Base-by-base conservation (phyloP, 2,329 filamentous ascomycete genomes). In the Colletotrichum euphorbiae region DNA sequence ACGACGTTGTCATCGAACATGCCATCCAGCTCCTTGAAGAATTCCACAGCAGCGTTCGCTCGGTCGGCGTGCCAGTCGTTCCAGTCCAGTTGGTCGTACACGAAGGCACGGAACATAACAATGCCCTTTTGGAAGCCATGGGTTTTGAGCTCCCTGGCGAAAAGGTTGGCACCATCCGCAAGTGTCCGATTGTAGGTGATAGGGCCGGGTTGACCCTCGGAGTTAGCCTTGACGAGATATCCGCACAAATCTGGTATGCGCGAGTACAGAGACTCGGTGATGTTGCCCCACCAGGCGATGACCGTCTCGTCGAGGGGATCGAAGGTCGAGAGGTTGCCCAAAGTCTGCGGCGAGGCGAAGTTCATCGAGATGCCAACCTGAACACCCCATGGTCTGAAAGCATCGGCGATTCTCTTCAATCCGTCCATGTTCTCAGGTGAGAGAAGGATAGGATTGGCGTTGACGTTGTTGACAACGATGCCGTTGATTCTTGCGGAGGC, bases 51-150 rank as follows among this genome's bases (percentile, higher is more conserved):
- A 0, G 89, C 90, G 62, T 91, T 92, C 1, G 90, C 91, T 2
- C 91, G 85, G 74, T 93, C 91, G 1, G 84, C 85, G 57, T 84
- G 87, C 89, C 89, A 92, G 74, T 90, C 82, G 0, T 81, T 79
- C 73, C 87, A 83, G 69, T 90, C 77, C 48, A 73, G 74, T 59
- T 84, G 79, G 33, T 92, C 84, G 74, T 93, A 92, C 1, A 93
- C 90, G 71, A 93, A 93, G 1, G 90, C 90, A 1, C 91, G 85
- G 79, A 90, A 93, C 85, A 93, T 87, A 60, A 92, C 81, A 36
- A 90, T 80, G 13, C 89, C 89, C 46, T 63, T 60, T 43, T 69
- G 52, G 50, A 60, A 67, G 3, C 86, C 86, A 67, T 91, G 79
- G 0, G 84, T 86, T 67, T 87, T 74, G 3, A 90, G 74, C 0